These are phyloP conservation scores for Colletotrichum sidae DNA, from an alignment of 2,329 filamentous ascomycete species.

Conservation along the genomic window DNA sequence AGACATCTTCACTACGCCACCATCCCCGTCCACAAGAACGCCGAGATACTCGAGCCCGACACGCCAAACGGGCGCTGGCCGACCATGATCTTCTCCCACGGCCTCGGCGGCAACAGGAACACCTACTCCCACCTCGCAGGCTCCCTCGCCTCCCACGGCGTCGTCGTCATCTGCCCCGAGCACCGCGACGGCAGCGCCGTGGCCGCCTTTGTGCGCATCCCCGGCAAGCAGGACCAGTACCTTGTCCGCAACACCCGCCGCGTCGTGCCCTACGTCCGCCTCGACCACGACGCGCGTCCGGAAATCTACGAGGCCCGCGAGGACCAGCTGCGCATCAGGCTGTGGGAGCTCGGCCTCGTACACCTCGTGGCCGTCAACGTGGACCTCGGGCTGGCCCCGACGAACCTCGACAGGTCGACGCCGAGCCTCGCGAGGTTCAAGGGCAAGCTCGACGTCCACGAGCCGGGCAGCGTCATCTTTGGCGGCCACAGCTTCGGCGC, in stretches of 20 bases:
- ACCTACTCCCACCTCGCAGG: slow-evolving; percentile 87
- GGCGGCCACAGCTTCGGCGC: slow-evolving; percentile 87
- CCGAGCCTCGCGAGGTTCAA: slow-evolving; percentile 69
- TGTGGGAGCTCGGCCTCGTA: slow-evolving; percentile 82
- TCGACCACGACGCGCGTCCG: slow-evolving; percentile 72
- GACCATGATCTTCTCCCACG: slow-evolving; percentile 87
- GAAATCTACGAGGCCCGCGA: slow-evolving; percentile 77
- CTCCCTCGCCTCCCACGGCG: slow-evolving; percentile 82
- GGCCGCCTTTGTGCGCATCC: slow-evolving; percentile 76
- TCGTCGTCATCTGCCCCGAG: slow-evolving; percentile 84
- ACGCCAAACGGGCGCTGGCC: slow-evolving; percentile 73
- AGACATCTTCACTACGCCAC: slow-evolving; percentile 79
- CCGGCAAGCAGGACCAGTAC: slow-evolving; percentile 58
- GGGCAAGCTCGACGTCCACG: slow-evolving; percentile 73
- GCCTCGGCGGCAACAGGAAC: slow-evolving; percentile 83
- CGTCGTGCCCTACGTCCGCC: slow-evolving; percentile 60
- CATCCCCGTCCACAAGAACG: slow-evolving; percentile 80
- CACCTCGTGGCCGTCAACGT: slow-evolving; percentile 76
- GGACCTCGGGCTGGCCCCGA: slow-evolving; percentile 64
- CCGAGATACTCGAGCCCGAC: slow-evolving; percentile 66
- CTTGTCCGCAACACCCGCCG: slow-evolving; percentile 48
- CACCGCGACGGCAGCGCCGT: slow-evolving; percentile 86
- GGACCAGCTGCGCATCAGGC: slow-evolving; percentile 77
- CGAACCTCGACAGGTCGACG: slow-evolving; percentile 65
- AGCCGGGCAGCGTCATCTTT: slow-evolving; percentile 79